Percentiles rank a stretch among this genome's conserved stretches.
phyloP scores from a whole-genome alignment of 1,284 basidiomycete species.

The Ceratobasidium sp. region DNA sequence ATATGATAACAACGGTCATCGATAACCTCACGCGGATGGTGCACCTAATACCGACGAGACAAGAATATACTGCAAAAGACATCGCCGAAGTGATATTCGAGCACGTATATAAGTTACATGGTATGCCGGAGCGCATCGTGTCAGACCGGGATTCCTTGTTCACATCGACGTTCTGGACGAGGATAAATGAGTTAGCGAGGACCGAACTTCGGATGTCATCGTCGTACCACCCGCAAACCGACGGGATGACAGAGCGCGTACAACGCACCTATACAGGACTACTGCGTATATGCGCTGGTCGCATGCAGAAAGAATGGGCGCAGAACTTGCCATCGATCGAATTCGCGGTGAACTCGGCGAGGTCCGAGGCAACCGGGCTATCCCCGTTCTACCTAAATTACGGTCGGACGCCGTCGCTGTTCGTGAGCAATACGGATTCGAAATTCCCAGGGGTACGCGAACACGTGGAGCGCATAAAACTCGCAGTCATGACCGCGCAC shows the following conservation, averaged over 20 bases:
- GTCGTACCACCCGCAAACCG: slow-evolving; percentile 53
- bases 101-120: slow-evolving; percentile 52
- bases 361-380: slow-evolving; percentile 57
- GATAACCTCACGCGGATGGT: slow-evolving; percentile 55
- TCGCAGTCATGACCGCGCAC: slow-evolving; percentile 50
- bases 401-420: slow-evolving; percentile 55
- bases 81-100: slow-evolving; percentile 50
- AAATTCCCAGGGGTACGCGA: slow-evolving; percentile 51
- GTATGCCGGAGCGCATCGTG: slow-evolving; percentile 59
- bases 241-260: slow-evolving; percentile 45
- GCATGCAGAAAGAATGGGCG: slow-evolving; percentile 52
- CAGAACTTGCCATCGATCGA: slow-evolving; percentile 51
- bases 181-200: slow-evolving; percentile 49
- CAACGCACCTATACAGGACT: slow-evolving; percentile 50
- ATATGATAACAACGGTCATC: slow-evolving; percentile 57
- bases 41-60: slow-evolving; percentile 47
- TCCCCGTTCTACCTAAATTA: slow-evolving; percentile 59
- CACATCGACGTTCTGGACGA: slow-evolving; percentile 49
- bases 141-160: too few species aligned
- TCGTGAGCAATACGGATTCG: neutral
- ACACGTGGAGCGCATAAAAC: slow-evolving; percentile 25
- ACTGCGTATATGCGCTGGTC: slow-evolving; percentile 45
- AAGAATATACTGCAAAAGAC: slow-evolving; percentile 48
- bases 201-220: slow-evolving; percentile 51
- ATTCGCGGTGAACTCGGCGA: slow-evolving; percentile 55